These are phyloP conservation scores for Carpinus fangiana DNA, from an alignment of 306 rosid species.

Conservation along the genomic window DNA sequence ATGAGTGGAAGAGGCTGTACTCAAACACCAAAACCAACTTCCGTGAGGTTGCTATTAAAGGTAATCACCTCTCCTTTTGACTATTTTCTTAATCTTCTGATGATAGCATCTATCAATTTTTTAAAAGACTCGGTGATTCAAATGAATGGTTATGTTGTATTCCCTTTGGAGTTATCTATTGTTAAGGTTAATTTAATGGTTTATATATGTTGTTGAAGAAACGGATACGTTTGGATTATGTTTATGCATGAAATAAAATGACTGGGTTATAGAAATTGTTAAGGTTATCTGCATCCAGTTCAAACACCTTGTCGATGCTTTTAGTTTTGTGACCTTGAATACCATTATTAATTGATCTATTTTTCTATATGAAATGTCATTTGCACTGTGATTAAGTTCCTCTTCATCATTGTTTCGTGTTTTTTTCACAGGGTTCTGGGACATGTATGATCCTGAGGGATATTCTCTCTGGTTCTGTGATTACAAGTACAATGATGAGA, in stretches of 20 bases:
- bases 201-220: too few relatives aligned
- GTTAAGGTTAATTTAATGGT: too few relatives aligned
- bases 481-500: constrained; percentile 89
- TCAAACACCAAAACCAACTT: constrained; percentile 89
- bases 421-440: constrained; percentile 77
- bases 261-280: too few relatives aligned
- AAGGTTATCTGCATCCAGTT: too few relatives aligned
- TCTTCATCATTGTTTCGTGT: background rate
- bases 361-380: background rate
- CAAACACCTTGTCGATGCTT: too few relatives aligned
- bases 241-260: too few relatives aligned
- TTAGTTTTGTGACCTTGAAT: background rate
- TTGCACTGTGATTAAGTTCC: background rate
- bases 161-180: too few relatives aligned
- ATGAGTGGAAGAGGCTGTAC: constrained; percentile 92
- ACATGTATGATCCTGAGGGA: constrained; percentile 93
- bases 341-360: background rate
- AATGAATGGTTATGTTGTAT: too few relatives aligned
- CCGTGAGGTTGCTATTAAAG: constrained; percentile 95
- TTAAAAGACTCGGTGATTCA: too few relatives aligned
- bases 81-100: background rate
- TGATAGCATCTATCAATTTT: too few relatives aligned
- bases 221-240: too few relatives aligned
- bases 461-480: constrained; percentile 93
- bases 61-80: constrained; percentile 35